Conservation (phyloP, 2,329 filamentous ascomycete genomes). For the Blastomyces emzantsi region DNA sequence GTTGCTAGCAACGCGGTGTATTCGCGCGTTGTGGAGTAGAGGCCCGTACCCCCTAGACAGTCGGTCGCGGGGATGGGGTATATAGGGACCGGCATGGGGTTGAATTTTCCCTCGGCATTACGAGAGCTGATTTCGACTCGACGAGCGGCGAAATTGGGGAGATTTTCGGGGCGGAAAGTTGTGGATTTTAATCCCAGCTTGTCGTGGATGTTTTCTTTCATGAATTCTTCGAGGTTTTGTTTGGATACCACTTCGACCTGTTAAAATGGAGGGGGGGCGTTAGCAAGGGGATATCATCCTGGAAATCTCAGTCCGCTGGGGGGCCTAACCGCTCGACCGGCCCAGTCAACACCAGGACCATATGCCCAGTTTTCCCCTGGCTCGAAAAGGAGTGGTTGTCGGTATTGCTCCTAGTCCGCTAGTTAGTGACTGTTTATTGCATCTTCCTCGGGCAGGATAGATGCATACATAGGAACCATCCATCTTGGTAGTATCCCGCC, state of each 20-base stretch:
- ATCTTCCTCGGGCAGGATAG: background rate
- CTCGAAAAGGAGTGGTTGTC: conserved; percentile 39
- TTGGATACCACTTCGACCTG: conserved; percentile 39
- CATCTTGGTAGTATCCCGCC: background rate
- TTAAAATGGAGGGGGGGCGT: too few relatives aligned
- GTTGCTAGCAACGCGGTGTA: conserved; percentile 17
- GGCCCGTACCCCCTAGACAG: conserved; percentile 18
- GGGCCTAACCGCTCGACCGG: conserved; percentile 33
- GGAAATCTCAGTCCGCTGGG: background rate
- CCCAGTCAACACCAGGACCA: conserved; percentile 43
- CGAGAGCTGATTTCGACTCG: background rate
- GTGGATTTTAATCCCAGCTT: conserved; percentile 34
- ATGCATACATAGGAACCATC: background rate
- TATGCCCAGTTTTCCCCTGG: conserved; percentile 45
- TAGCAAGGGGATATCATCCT: background rate
- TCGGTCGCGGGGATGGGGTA: conserved; percentile 10
- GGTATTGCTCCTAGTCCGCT: conserved; percentile 11
- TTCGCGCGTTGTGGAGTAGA: conserved; percentile 19
- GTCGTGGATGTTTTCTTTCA: conserved; percentile 37
- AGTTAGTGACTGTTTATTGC: background rate
- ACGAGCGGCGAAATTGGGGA: background rate
- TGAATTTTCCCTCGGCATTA: background rate
- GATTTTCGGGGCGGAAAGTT: conserved; percentile 14
- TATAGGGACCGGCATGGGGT: background rate
- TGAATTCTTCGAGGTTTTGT: conserved; percentile 35